Evolutionary conservation across 768 basidiomycete species (phyloP).

Genomic region (Saitozyma sp.): DNA sequence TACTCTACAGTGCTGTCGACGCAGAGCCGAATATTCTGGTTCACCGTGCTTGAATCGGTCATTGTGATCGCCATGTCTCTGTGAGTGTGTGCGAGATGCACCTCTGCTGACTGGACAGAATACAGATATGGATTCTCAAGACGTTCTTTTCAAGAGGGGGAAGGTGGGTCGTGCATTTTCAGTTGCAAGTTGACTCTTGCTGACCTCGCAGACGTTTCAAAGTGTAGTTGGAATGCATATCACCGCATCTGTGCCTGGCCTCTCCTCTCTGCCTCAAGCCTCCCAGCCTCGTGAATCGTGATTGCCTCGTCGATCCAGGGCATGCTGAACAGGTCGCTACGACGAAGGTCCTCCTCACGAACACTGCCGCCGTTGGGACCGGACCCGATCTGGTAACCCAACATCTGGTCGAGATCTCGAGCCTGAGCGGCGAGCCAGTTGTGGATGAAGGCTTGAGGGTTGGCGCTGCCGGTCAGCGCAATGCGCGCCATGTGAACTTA

Average conservation of each 20-base stretch:
- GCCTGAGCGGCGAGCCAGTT: constrained; percentile 91
- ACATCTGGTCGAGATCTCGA: constrained; percentile 79
- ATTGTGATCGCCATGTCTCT: constrained; percentile 83
- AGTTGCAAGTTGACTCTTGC: not conserved
- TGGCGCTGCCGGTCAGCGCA: constrained; percentile 21
- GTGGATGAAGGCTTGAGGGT: constrained; percentile 76
- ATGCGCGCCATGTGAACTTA: constrained; percentile 11
- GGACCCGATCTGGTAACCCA: constrained; percentile 73
- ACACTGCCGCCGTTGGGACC: constrained; percentile 55
- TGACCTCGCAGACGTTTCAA: constrained; percentile 29
- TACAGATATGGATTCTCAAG: constrained; percentile 88
- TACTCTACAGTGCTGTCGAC: constrained; percentile 89
- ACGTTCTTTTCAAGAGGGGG: constrained; percentile 97
- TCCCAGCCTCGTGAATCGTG: constrained; percentile 77
- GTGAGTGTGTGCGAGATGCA: constrained; percentile 57
- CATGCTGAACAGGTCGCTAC: constrained; percentile 86
- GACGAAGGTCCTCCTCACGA: constrained; percentile 79
- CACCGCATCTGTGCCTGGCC: not conserved
- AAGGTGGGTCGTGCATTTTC: constrained; percentile 55
- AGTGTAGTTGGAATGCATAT: constrained; percentile 16
- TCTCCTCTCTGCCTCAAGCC: constrained; percentile 56
- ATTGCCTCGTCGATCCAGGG: constrained; percentile 87
- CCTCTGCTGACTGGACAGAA: constrained; percentile 54
- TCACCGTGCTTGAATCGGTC: constrained; percentile 75
- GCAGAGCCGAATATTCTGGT: constrained; percentile 91